Base-by-base conservation (phyloP, 257 asterid genomes). In the Solanum tarapatanum region DNA sequence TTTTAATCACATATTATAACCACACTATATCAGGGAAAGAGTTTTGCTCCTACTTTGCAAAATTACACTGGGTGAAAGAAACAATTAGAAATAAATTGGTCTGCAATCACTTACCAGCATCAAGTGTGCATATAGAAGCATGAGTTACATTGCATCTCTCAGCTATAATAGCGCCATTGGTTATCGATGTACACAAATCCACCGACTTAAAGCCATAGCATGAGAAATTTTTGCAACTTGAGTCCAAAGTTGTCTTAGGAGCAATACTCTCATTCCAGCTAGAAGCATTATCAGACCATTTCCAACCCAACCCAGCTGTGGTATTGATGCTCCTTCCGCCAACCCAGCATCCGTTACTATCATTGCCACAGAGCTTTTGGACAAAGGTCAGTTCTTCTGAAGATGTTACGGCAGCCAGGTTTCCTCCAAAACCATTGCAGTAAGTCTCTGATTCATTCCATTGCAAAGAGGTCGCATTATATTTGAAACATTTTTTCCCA, bases 391-490 rank as follows among this genome's bases (percentile, higher is more conserved):
- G 92, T 83, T 95, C 98, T 91, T 95, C 88, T 30, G 82, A 84
- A 23, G 97, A 93, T 77, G 93, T 45, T 55, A 89, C 90, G 12
- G 98, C 90, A 14, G 98, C 98, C 16, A 96, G 94, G 89, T 93
- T 95, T 77, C 96, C 99, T 74, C 90, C 85, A 55, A 88, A 89
- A 85, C 91, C 87, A 62, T 77, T 62, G 94, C 99, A 96, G 83
- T 89, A 91, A 48, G 91, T 87, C 90, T 96, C 97, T 33, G 99
- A 92, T 72, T 88, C 95, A 76, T 91, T 93, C 99, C 99, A 96
- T 60, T 98, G 91, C 87, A 75, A 91, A 77, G 91, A 87, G 82
- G 82, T 91, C 10, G 93, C 90, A 84, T 88, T 83, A 87, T 90
- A 91, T 82, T 84, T 92, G 82, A 91, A 91, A 92, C 98, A 96